These are phyloP conservation scores for Cucumis sativus DNA, from an alignment of 306 rosid species.

Conservation along the genomic window Cucumber_9930_V3 NC_026657.2:7970001-7970500, in stretches of 20 bases:
- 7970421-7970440: constrained; percentile 99
- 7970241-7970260: not conserved
- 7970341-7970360: constrained; percentile 62
- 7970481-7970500: constrained; percentile 88
- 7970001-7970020: not conserved
- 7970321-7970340: constrained; percentile 5
- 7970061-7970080: not conserved
- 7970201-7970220: constrained; percentile 23
- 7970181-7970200: constrained; percentile 96
- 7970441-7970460: constrained; percentile 94
- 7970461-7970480: constrained; percentile 92
- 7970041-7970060: not conserved
- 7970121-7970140: constrained; percentile 76
- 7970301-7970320: not conserved
- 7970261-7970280: not conserved
- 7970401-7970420: constrained; percentile 94
- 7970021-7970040: not conserved
- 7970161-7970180: constrained; percentile 97
- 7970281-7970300: not conserved
- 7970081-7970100: not conserved
- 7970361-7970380: constrained; percentile 67
- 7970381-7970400: constrained; percentile 92
- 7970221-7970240: not conserved
- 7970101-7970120: constrained; percentile 45
- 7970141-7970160: constrained; percentile 96